Evolutionary conservation across 2,329 filamentous ascomycete genomes (phyloP), one percentile per base, ranked within the genome.

Genomic region (Trichophyton benhamiae): DNA sequence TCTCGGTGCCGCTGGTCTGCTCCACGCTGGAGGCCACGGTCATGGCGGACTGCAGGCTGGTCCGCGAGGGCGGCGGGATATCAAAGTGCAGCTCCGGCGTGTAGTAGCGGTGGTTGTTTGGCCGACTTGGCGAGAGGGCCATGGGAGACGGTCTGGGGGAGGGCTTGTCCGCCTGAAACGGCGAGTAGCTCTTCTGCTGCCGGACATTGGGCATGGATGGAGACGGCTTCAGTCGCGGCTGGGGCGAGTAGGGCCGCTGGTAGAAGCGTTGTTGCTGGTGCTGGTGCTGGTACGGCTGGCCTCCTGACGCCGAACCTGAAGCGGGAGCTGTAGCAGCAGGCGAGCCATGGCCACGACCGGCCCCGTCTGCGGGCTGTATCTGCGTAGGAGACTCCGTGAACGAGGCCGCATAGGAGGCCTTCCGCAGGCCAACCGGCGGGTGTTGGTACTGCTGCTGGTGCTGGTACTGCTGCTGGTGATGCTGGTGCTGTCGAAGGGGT

Each of bases 1-100:
- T 82, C 70, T 92, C 89, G 0, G 89, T 95, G n/a, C 82, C 81
- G 64, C 81, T 82, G 5, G 77, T 69, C 49, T 82, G 81, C 58
- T 82, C 74, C 46, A 79, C 74, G 68, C 82, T 85, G 15, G 83
- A 86, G 2, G 77, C 59, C 2, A 58, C 82, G 2, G 84, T 87
- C 70, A 83, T 74, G 27, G 78, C 80, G 2, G 84, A 87, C 60
- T 83, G 79, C 65, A 82, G 79, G 64, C 83, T 86, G 13, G 81
- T 79, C 25, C 84, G 78, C 25, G 80, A 71, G 4, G 67, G 65
- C 58, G 70, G 69, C 4, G 49, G 55, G n/a, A 58, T 36, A 36
- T 73, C 69, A 41, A 67, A 66, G 41, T 70, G 65, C 44, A 66
- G 57, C 44, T 75, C 74, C 3, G 71, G 66, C 67, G 68, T 63